Percentiles rank a stretch among this genome's conserved stretches.
These are phyloP conservation scores for Yamadazyma songkhlaensis DNA, from an alignment of 1,139 yeast species.

Conservation along the genomic window DNA sequence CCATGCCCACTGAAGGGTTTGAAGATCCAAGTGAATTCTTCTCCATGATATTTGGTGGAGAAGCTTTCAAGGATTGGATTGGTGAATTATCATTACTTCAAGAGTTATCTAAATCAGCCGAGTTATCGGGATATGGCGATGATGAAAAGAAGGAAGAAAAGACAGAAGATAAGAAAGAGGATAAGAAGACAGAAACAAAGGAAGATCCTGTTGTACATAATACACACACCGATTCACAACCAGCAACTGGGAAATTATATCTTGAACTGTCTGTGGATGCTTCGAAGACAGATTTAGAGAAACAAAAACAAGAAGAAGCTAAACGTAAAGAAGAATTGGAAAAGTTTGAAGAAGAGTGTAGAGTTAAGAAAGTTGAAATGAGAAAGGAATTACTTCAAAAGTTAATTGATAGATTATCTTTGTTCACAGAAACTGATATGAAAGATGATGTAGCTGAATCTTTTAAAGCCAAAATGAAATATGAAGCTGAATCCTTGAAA, in stretches of 20 bases:
- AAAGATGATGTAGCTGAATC: slow-evolving; percentile 64
- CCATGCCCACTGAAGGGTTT: slow-evolving; percentile 78
- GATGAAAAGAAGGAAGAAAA: slow-evolving; percentile 7
- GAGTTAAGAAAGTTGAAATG: slow-evolving; percentile 68
- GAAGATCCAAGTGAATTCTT: slow-evolving; percentile 86
- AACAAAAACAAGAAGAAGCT: slow-evolving; percentile 45
- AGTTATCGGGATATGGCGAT: slow-evolving; percentile 36
- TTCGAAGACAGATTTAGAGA: slow-evolving; percentile 9
- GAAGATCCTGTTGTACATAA: neutral
- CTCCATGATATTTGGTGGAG: slow-evolving; percentile 76
- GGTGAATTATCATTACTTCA: slow-evolving; percentile 67
- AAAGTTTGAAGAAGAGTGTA: slow-evolving; percentile 76
- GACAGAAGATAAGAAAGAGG: neutral
- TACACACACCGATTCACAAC: neutral
- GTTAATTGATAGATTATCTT: slow-evolving; percentile 62
- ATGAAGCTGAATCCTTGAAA: slow-evolving; percentile 85
- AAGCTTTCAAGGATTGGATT: slow-evolving; percentile 80
- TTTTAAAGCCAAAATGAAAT: slow-evolving; percentile 65
- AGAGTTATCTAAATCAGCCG: slow-evolving; percentile 59
- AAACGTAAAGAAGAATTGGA: slow-evolving; percentile 63
- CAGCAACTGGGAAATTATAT: slow-evolving; percentile 7
- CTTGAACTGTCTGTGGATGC: slow-evolving; percentile 11
- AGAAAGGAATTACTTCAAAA: slow-evolving; percentile 63
- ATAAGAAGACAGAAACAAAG: neutral
- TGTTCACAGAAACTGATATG: slow-evolving; percentile 83